A percentile compares a stretch with the other conserved stretches of the same genome.
Evolutionary conservation across 1,139 yeast genomes (phyloP).

Genomic region (Yamadazyma kanchanaburiensis): DNA sequence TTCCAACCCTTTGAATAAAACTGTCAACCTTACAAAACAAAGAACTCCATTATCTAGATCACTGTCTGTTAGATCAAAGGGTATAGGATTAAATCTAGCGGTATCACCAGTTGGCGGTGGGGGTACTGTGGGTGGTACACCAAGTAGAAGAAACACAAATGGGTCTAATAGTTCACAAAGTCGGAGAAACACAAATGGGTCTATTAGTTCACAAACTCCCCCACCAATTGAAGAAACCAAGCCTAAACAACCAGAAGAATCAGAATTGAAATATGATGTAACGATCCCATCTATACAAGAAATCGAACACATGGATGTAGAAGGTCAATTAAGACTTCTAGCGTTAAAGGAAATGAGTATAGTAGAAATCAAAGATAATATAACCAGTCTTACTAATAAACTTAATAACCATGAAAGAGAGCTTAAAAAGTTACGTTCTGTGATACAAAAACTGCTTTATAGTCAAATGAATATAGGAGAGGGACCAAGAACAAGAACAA

Average conservation of each 20-base stretch:
- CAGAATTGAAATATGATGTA: slow-evolving; percentile 22
- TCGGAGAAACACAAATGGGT: too few relatives aligned
- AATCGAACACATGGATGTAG: slow-evolving; percentile 35
- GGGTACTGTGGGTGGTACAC: background rate
- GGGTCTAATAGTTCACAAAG: too few relatives aligned
- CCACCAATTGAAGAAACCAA: background rate
- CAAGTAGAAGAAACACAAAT: background rate
- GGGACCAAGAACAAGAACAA: background rate
- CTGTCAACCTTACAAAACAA: slow-evolving; percentile 6
- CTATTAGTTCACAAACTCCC: too few relatives aligned
- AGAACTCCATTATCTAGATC: slow-evolving; percentile 9
- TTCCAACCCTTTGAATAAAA: slow-evolving; percentile 2
- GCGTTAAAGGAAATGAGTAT: slow-evolving; percentile 63
- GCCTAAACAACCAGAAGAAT: background rate
- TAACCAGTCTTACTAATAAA: slow-evolving; percentile 31
- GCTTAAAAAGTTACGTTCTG: slow-evolving; percentile 42
- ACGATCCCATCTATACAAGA: slow-evolving; percentile 33
- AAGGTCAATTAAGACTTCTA: slow-evolving; percentile 52
- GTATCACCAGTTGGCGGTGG: slow-evolving; percentile 21
- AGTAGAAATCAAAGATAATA: slow-evolving; percentile 53
- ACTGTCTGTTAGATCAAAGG: slow-evolving; percentile 18
- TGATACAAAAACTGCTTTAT: slow-evolving; percentile 39
- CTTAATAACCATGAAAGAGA: slow-evolving; percentile 41
- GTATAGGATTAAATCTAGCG: slow-evolving; percentile 30
- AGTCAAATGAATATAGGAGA: slow-evolving; percentile 21